A percentile compares a stretch with the other conserved stretches of the same genome.
Evolutionary conservation across 2,329 filamentous ascomycete genomes (phyloP).

Genomic region (Cladosporium sp.): DNA sequence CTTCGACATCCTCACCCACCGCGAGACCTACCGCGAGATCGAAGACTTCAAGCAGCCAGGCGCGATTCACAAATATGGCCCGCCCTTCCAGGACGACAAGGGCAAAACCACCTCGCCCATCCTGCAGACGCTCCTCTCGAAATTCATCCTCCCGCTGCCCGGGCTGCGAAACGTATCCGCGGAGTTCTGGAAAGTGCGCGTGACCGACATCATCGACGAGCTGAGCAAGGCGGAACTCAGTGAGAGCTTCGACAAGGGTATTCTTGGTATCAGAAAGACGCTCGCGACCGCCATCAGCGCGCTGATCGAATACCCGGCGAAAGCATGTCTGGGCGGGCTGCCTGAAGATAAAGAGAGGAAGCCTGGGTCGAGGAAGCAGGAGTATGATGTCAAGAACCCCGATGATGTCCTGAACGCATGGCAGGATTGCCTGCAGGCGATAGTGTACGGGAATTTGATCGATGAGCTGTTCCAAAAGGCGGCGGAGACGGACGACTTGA

Average conservation of each 20-base stretch:
- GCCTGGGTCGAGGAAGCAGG: constrained; percentile 23
- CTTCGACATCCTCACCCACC: constrained; percentile 50
- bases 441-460: constrained; percentile 63
- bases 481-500: constrained; percentile 55
- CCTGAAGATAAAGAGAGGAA: constrained; percentile 31
- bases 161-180: constrained; percentile 57
- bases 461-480: constrained; percentile 59
- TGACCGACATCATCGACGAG: constrained; percentile 54
- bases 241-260: constrained; percentile 76
- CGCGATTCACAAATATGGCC: constrained; percentile 62
- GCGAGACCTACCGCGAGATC: constrained; percentile 59
- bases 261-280: constrained; percentile 67
- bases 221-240: constrained; percentile 64
- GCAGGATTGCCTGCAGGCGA: constrained; percentile 58
- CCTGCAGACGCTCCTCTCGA: constrained; percentile 61
- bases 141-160: constrained; percentile 59
- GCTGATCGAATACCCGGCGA: constrained; percentile 61
- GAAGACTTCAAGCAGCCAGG: constrained; percentile 61
- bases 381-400: constrained; percentile 55
- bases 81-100: constrained; percentile 53
- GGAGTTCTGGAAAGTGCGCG: constrained; percentile 60
- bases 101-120: constrained; percentile 46
- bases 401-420: constrained; percentile 59
- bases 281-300: constrained; percentile 65
- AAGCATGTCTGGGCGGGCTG: constrained; percentile 61